Base-by-base conservation (phyloP, 2,329 filamentous ascomycete species). In the Plenodomus lindquistii region DNA sequence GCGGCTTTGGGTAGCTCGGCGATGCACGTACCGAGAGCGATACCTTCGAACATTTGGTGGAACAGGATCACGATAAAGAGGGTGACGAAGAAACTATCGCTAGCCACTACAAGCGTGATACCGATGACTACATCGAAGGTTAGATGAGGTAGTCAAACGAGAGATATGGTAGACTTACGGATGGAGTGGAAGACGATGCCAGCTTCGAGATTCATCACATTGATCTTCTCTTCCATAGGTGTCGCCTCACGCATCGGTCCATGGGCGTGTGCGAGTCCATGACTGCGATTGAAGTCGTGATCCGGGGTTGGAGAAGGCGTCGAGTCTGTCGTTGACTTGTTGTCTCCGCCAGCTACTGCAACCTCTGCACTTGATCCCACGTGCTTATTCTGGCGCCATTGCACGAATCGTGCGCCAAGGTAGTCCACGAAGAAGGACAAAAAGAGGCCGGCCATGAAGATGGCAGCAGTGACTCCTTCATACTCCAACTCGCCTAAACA, bases 111-210 rank as follows among this genome's bases (percentile, higher is more conserved):
- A 1, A 86, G 77, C 0, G 84, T 85, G 29, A 87, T 69, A 18
- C 84, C 83, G 31, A 88, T 85, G 7, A 87, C 81, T 84, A 27
- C 9, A 22, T 35, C 8, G 11, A 2, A 29, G 11, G 31, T 44
- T 42, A 48, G 43, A 38, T 45, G n/a, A 17, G 20, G 4, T 13
- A 2, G 2, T 19, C 2, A 2, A 34, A 3, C 15, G 29, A 8
- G 19, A 4, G 7, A 21, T 17, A 3, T 40, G 20, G 4, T n/a
- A 18, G 2, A 72, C 81, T 71, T 76, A 85, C 83, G 71, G 15
- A 89, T 76, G 1, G 85, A 89, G 72, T 91, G 87, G 73, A 91
- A 91, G 39, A 91, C 78, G 44, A 91, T 85, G 2, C 88, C 88
- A 0, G 82, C 80, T 70, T 91, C 88, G 67, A 91, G 82, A 24